These are phyloP conservation scores for Xanthoconium purpureum DNA, from an alignment of 768 basidiomycete species.

Conservation along the genomic window DNA sequence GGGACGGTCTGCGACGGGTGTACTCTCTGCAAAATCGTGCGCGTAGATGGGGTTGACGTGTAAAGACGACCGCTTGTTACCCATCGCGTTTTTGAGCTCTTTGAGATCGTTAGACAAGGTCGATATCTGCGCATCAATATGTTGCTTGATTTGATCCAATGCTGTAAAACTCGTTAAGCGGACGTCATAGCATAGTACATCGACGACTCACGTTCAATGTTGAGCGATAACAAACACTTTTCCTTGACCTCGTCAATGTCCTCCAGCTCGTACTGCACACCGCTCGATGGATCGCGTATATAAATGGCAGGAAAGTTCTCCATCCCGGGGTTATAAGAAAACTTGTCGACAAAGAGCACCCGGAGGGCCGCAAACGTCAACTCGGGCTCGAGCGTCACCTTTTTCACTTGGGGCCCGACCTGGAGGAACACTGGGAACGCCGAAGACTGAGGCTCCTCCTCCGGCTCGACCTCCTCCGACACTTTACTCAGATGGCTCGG, in stretches of 20 bases:
- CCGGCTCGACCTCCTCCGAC: conserved; percentile 16
- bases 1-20: conserved; percentile 63
- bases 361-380: conserved; percentile 73
- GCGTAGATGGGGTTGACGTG: conserved; percentile 45
- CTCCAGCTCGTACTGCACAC: conserved; percentile 94
- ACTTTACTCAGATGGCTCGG: conserved; percentile 16
- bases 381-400: conserved; percentile 66
- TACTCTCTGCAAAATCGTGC: conserved; percentile 62
- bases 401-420: conserved; percentile 88
- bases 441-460: conserved; percentile 14
- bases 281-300: conserved; percentile 86
- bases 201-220: conserved; percentile 85
- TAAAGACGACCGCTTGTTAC: conserved; percentile 51
- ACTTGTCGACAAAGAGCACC: conserved; percentile 90
- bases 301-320: conserved; percentile 96
- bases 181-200: background rate
- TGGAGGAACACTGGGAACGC: conserved; percentile 81
- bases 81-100: conserved; percentile 72
- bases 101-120: conserved; percentile 84
- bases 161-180: conserved; percentile 46
- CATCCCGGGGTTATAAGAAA: conserved; percentile 88
- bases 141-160: conserved; percentile 97
- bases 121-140: conserved; percentile 91
- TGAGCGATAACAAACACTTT: conserved; percentile 83
- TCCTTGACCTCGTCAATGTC: conserved; percentile 91